Evolutionary conservation across 169 alveolate species (phyloP), one percentile per base, ranked within the genome.

Genomic region (Toxoplasma gondii): DNA sequence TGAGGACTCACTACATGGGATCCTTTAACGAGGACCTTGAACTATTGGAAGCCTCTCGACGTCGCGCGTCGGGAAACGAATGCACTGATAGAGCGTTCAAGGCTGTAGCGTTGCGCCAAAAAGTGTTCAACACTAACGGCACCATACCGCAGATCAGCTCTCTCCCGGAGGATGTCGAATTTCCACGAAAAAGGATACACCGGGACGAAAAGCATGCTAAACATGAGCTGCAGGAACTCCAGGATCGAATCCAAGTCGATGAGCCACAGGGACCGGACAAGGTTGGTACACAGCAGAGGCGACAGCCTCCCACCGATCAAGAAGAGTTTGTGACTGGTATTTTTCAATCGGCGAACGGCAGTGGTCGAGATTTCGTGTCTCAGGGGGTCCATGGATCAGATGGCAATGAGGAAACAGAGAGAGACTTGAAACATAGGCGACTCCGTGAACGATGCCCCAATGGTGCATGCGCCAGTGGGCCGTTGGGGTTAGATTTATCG

Each of bases 1-100:
- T 82, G 36, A 17, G 64, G n/a, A 41, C 12, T 10, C 54, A 44
- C 39, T 82, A 31, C 41, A 24, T 67, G n/a, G 90, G 90, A 5
- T 39, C 90, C 27, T 82, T 82, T 31, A 82, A 27, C 67, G 67
- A 82, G 38, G 90, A 82, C 39, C 90, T 82, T 41, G 90, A 82
- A 44, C 34, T 41, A 1, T 67, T 82, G 86, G 86, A 78, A 38
- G 43, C n/a, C 24, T 78, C 86, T n/a, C 39, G 86, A 38, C 86
- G 0, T 9, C 86, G 39, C n/a, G 44, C 86, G 22, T 45, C 27
- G n/a, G 86, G 86, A 1, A 34, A 69, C 2, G 45, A n/a, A n/a
- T 10, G 86, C 86, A 38, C 27, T n/a, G 16, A 10, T 10, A n/a
- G 45, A 78, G 39, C 44, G 39, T 41, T n/a, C 27, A n/a, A 19